phyloP scores from a whole-genome alignment of 2,329 filamentous ascomycete genomes.

The Colletotrichum godetiae region DNA sequence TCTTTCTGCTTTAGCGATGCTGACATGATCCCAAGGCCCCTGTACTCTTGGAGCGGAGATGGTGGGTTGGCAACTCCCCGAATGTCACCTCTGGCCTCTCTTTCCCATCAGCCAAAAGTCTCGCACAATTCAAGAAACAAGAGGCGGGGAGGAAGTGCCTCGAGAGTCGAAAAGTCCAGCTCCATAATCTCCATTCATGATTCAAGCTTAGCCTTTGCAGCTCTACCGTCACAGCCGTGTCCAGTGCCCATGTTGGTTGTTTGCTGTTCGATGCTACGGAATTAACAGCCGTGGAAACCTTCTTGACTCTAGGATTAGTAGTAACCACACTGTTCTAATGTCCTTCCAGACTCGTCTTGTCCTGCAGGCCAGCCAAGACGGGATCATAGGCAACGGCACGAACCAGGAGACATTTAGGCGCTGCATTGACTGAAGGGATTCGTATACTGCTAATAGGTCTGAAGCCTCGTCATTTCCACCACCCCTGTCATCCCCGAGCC shows the following conservation, averaged over 20 bases:
- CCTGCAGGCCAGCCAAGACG: neutral
- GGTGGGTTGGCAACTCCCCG: neutral
- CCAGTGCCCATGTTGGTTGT: neutral
- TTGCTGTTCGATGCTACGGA: neutral
- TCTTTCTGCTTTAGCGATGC: neutral
- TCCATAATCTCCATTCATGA: neutral
- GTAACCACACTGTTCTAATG: neutral
- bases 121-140: neutral
- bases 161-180: neutral
- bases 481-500: neutral
- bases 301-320: too few relatives aligned
- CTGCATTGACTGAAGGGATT: neutral
- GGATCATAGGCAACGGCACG: too few relatives aligned
- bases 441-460: neutral
- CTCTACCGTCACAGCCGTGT: neutral
- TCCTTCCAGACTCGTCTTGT: conserved; percentile 1
- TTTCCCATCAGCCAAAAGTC: neutral
- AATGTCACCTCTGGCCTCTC: neutral
- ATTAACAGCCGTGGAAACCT: neutral
- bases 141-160: neutral
- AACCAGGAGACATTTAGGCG: neutral
- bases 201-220: neutral
- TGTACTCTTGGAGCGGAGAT: neutral
- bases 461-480: neutral
- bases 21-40: neutral